These are phyloP conservation scores for Trichoderma asperelloides DNA, from an alignment of 495 filamentous ascomycete species.

Conservation along the genomic window DNA sequence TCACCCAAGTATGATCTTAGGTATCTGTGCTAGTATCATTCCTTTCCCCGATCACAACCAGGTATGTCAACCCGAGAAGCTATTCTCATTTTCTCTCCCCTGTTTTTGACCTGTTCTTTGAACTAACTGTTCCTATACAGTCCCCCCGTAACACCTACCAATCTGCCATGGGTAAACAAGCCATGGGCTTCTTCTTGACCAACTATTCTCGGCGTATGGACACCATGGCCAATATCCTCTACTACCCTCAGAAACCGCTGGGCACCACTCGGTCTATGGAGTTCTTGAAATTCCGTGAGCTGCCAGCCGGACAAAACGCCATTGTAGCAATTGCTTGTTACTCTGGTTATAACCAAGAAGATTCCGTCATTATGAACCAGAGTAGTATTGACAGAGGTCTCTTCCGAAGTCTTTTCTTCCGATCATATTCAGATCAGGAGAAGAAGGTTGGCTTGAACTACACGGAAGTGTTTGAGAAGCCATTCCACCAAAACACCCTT, in stretches of 20 bases:
- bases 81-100: too few species aligned
- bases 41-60: slow-evolving; percentile 99
- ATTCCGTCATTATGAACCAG: slow-evolving; percentile 99
- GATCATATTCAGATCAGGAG: slow-evolving; percentile 91
- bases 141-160: slow-evolving; percentile 98
- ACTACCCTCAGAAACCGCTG: slow-evolving; percentile 96
- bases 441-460: slow-evolving; percentile 85
- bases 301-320: slow-evolving; percentile 95
- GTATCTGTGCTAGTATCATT: slow-evolving; percentile 97
- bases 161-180: slow-evolving; percentile 99
- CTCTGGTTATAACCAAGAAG: slow-evolving; percentile 99
- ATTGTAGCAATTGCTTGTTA: slow-evolving; percentile 97
- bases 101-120: too few species aligned
- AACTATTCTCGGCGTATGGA: slow-evolving; percentile 96
- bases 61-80: slow-evolving; percentile 27
- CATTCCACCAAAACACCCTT: slow-evolving; percentile 75
- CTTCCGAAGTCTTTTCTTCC: slow-evolving; percentile 96
- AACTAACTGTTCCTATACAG: slow-evolving; percentile 25
- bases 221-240: slow-evolving; percentile 98
- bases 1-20: slow-evolving; percentile 97
- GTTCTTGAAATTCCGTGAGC: slow-evolving; percentile 92
- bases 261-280: slow-evolving; percentile 98
- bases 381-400: slow-evolving; percentile 94
- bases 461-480: slow-evolving; percentile 91
- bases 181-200: slow-evolving; percentile 97